Base-by-base conservation (phyloP, 1,139 yeast species). In the Dujonia santamariae region DNA sequence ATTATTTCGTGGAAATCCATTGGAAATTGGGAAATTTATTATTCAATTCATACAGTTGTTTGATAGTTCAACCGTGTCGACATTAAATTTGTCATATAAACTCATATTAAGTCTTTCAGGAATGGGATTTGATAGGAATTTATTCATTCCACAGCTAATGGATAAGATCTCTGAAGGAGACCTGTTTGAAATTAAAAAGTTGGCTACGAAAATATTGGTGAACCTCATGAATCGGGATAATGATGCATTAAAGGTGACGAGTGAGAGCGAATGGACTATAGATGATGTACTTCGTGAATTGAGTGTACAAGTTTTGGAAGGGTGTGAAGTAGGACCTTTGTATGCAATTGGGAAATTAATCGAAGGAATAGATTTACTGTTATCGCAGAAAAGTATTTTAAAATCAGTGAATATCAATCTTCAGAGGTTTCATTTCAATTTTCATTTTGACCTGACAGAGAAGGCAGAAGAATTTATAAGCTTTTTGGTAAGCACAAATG, bases 11-110 rank as follows among this genome's bases (percentile, higher is more conserved):
- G 41, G 43, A 15, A 41, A 46, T 11, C 48, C 17, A 31, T 46
- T 45, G 1, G 39, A 42, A 4, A 48, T 56, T n/a, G 72, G 74
- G 3, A 44, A 46, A 17, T 59, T 59, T 32, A 60, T 65, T n/a
- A 55, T 88, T 16, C 59, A 57, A 15, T 52, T 85, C 9, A 72
- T 87, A 28, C 87, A 85, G 39, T 42, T 67, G 1, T 68, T 87
- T 34, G 80, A 77, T 35, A 73, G 61, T 40, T 59, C 63, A n/a
- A 25, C 36, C 4, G 31, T 32, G 4, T 31, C 32, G 12, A 42
- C 51, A 1, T 19, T 43, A 7, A 68, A 26, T 43, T 73, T n/a
- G 37, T 58, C 41, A 37, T 51, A 53, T 30, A 25, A 32, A 3
- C 34, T 61, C 14, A 38, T 60, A 4, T 41, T 43, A 8, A 51